A percentile compares a stretch with the other conserved stretches of the same genome.
Evolutionary conservation across 106 monocot genomes (phyloP).

Genomic region (Dactylorhiza incarnata): DNA sequence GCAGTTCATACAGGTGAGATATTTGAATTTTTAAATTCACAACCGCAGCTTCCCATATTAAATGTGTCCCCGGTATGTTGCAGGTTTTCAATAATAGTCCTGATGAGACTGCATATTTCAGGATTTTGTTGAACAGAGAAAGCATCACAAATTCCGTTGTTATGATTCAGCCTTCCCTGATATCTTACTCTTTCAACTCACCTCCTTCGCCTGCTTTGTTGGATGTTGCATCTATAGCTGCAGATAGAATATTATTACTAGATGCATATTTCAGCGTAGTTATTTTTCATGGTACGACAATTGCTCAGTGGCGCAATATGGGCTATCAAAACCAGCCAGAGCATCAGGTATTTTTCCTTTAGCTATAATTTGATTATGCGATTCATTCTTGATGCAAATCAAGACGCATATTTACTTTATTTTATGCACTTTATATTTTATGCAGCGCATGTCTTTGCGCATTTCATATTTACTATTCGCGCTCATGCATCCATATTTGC

Average conservation of each 20-base stretch:
- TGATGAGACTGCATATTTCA: conserved; percentile 97
- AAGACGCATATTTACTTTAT: too few relatives aligned
- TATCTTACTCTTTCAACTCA: conserved; percentile 80
- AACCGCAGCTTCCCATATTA: neutral
- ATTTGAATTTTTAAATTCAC: neutral
- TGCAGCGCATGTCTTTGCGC: too few relatives aligned
- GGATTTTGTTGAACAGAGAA: conserved; percentile 92
- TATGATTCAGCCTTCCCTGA: conserved; percentile 93
- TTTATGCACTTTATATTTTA: too few relatives aligned
- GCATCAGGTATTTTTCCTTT: conserved; percentile 54
- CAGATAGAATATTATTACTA: conserved; percentile 86
- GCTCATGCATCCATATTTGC: too few relatives aligned
- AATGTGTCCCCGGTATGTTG: neutral
- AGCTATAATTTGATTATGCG: neutral
- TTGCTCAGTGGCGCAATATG: conserved; percentile 99
- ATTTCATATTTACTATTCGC: too few relatives aligned
- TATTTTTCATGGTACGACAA: conserved; percentile 92
- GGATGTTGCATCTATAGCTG: conserved; percentile 82
- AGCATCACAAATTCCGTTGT: conserved; percentile 83
- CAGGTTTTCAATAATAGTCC: conserved; percentile 99
- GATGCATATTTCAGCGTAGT: conserved; percentile 99
- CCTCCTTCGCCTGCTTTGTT: conserved; percentile 76
- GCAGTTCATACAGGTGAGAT: conserved; percentile 89
- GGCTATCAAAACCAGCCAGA: conserved; percentile 96
- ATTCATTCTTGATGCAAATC: neutral